These are phyloP conservation scores for Nakaseomyces uthaithaninus DNA, from an alignment of 1,139 yeast species.

Conservation along the genomic window DNA sequence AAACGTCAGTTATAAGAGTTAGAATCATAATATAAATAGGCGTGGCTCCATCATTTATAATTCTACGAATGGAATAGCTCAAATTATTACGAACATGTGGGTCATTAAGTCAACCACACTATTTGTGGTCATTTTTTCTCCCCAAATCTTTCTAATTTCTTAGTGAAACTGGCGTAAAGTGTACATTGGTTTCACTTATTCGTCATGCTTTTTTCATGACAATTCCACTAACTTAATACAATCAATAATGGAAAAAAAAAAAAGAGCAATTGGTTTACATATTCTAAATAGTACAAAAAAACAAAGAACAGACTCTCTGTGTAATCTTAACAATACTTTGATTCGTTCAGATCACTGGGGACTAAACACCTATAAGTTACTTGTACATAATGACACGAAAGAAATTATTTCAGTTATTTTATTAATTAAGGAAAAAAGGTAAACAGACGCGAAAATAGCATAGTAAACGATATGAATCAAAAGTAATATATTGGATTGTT, in stretches of 20 bases:
- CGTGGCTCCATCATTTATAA: too few species aligned
- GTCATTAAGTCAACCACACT: too few species aligned
- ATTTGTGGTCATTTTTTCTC: too few species aligned
- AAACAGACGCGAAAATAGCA: conserved; percentile 4
- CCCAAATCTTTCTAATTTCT: too few species aligned
- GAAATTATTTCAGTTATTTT: not conserved
- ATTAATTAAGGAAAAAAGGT: conserved; percentile 1
- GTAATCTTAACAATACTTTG: not conserved
- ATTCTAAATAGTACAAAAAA: not conserved
- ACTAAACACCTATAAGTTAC: too few species aligned
- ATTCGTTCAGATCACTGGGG: too few species aligned
- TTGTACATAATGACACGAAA: conserved; percentile 2
- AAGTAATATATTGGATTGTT: too few species aligned
- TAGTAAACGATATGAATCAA: conserved; percentile 2
- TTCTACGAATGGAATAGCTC: too few species aligned
- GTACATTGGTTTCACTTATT: too few species aligned
- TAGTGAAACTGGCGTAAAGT: not conserved
- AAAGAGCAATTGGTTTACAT: not conserved
- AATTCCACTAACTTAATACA: not conserved
- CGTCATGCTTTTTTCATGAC: too few species aligned
- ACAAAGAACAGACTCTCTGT: not conserved
- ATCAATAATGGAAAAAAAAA: not conserved
- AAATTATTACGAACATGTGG: too few species aligned
- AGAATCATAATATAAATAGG: too few species aligned
- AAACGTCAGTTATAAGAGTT: conserved; percentile 11